Evolutionary conservation across 176 grass and related monocot genomes (phyloP).

Genomic region (Aegilops tauschii): DNA sequence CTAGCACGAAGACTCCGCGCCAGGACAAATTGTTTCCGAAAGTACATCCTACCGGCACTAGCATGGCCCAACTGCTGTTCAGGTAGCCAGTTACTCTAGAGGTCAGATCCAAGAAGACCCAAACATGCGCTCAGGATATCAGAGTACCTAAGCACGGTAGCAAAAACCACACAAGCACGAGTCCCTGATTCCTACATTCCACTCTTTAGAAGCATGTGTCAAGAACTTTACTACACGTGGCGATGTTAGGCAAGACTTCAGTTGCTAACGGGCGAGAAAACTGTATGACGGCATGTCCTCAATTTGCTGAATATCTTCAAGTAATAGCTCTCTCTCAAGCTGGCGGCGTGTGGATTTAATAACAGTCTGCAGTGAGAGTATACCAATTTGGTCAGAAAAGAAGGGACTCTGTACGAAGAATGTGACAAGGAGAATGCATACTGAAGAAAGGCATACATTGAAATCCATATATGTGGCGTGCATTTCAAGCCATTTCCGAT

Average conservation of each 20-base stretch:
- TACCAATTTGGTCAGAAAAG: slow-evolving; percentile 18
- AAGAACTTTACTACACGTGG: slow-evolving; percentile 12
- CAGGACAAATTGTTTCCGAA: neutral
- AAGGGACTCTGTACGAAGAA: neutral
- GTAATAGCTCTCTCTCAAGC: slow-evolving; percentile 79
- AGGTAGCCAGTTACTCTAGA: neutral
- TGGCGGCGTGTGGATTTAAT: slow-evolving; percentile 76
- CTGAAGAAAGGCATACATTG: slow-evolving; percentile 57
- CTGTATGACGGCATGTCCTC: slow-evolving; percentile 84
- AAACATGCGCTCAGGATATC: neutral
- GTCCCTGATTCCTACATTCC: neutral
- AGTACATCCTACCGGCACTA: neutral
- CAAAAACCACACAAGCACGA: slow-evolving; percentile 5
- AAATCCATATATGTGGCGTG: slow-evolving; percentile 94
- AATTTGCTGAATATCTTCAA: slow-evolving; percentile 76
- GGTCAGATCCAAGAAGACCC: neutral
- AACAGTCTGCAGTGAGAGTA: slow-evolving; percentile 46
- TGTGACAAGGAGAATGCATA: neutral
- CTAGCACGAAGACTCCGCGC: neutral
- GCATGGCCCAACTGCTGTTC: neutral
- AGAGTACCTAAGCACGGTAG: slow-evolving; percentile 7
- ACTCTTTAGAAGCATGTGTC: neutral
- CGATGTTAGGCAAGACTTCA: slow-evolving; percentile 16
- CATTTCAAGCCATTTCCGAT: slow-evolving; percentile 96
- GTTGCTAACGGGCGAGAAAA: slow-evolving; percentile 60